Evolutionary conservation across 768 basidiomycete genomes (phyloP).

Genomic region (Rhodotorula graminis): DNA sequence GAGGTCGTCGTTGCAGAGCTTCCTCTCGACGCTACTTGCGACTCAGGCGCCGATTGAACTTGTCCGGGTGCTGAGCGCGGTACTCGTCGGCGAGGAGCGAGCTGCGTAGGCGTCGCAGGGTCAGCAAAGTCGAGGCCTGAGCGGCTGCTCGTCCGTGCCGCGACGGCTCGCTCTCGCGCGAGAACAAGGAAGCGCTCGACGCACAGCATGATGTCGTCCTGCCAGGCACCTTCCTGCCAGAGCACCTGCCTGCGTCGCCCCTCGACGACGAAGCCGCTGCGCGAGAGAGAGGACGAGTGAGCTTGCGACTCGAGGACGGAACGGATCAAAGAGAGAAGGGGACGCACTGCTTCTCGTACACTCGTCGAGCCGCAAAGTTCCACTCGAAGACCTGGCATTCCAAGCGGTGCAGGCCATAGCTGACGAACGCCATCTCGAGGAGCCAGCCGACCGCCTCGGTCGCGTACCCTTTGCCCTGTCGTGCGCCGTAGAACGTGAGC

Average conservation of each 20-base stretch:
- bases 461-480: slow-evolving; percentile 21
- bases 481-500: no score
- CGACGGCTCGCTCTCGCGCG: not conserved
- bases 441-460: slow-evolving; percentile 12
- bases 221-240: not conserved
- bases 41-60: not conserved
- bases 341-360: slow-evolving; percentile 5
- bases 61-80: not conserved
- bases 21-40: no score
- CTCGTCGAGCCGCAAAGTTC: not conserved
- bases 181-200: not conserved
- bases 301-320: no score
- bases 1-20: no score
- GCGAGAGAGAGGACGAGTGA: not conserved
- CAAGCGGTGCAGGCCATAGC: not conserved
- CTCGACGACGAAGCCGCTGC: slow-evolving; percentile 24
- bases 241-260: not conserved
- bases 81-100: not conserved
- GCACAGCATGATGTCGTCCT: slow-evolving; percentile 2
- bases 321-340: no score
- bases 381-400: not conserved
- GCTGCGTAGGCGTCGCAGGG: not conserved
- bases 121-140: no score
- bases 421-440: slow-evolving; percentile 6
- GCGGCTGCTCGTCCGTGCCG: no score